Evolutionary conservation across 768 basidiomycete species (phyloP), one percentile per base, ranked within the genome.

Genomic region (Amanita fuliginea): DNA sequence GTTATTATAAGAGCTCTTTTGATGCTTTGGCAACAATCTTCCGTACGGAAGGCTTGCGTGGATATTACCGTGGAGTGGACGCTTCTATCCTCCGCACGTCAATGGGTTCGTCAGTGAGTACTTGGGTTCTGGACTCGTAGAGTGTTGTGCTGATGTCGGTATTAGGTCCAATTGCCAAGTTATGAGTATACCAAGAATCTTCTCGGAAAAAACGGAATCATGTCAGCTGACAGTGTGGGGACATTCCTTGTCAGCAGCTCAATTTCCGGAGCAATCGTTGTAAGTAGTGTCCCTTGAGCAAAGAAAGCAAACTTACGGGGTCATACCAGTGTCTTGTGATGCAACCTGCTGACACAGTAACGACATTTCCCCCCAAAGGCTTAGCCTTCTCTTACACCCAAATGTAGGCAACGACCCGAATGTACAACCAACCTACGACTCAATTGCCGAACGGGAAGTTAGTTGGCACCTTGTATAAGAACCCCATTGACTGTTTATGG

Each of bases 401-500:
- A 26, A 50, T 48, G 14, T 57, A 89, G 80, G 85, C 88, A 44
- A 66, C 98, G 43, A 98, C 96, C 6, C 76, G 96, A 51, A 82
- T 98, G 77, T 99, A 98, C 64, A 97, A 97, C 60, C 96, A 95
- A 71, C 87, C 90, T 8, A 92, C 90, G 0, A 72, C 72, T 56
- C 68, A 68, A 40, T 73, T 81, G 33, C 80, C 85, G 2, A 74
- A 85, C 56, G 92, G 92, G 30, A 81, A 70, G 56, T 61, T 77
- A 24, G 76, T 79, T 54, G 94, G 92, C 10, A 69, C 79, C 1
- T 67, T 94, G 16, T 96, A 98, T 67, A 86, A 76, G 63, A 93
- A 86, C 60, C 94, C 94, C 3, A 82, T 97, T 57, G 93, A 97
- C 58, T 97, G 95, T 67, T 70, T 99, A 44, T 95, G 87, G 89